Evolutionary conservation across 1,139 yeast genomes (phyloP).

Genomic region (Suhomyces wounanorum): DNA sequence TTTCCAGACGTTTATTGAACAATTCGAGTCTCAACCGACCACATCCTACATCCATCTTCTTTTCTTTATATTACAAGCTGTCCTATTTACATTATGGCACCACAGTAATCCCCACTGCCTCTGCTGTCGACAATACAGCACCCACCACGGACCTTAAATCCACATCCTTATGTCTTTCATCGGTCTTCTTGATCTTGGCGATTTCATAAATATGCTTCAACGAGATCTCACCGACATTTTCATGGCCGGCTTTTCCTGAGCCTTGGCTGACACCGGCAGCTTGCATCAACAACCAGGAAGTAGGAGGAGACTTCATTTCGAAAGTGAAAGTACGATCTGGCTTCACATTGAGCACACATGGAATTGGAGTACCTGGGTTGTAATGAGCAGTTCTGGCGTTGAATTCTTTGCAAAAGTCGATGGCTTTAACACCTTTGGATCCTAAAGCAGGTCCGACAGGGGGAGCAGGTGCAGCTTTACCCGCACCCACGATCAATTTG

Average conservation of each 20-base stretch:
- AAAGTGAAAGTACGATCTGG: slow-evolving; percentile 92
- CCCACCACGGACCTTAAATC: slow-evolving; percentile 79
- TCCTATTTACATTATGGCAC: slow-evolving; percentile 47
- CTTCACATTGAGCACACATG: slow-evolving; percentile 77
- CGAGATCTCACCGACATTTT: slow-evolving; percentile 68
- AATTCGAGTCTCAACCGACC: background rate
- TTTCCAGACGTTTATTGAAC: too few species aligned
- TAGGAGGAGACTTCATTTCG: slow-evolving; percentile 89
- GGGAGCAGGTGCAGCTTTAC: slow-evolving; percentile 98
- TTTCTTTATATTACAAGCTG: slow-evolving; percentile 3
- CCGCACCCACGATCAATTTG: slow-evolving; percentile 95
- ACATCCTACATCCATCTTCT: background rate
- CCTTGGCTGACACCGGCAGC: slow-evolving; percentile 88
- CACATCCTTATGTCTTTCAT: slow-evolving; percentile 71
- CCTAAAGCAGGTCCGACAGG: slow-evolving; percentile 99
- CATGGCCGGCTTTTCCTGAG: slow-evolving; percentile 53
- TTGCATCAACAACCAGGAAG: slow-evolving; percentile 80
- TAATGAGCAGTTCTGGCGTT: slow-evolving; percentile 93
- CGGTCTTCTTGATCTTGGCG: slow-evolving; percentile 90
- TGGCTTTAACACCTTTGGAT: slow-evolving; percentile 97
- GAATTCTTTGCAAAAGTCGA: slow-evolving; percentile 97
- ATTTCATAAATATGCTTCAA: slow-evolving; percentile 92
- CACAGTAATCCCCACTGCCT: slow-evolving; percentile 82
- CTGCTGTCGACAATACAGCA: slow-evolving; percentile 83
- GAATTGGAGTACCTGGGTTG: slow-evolving; percentile 86